phyloP scores from a whole-genome alignment of 495 filamentous ascomycete species.

The Tuber melanosporum region DNA sequence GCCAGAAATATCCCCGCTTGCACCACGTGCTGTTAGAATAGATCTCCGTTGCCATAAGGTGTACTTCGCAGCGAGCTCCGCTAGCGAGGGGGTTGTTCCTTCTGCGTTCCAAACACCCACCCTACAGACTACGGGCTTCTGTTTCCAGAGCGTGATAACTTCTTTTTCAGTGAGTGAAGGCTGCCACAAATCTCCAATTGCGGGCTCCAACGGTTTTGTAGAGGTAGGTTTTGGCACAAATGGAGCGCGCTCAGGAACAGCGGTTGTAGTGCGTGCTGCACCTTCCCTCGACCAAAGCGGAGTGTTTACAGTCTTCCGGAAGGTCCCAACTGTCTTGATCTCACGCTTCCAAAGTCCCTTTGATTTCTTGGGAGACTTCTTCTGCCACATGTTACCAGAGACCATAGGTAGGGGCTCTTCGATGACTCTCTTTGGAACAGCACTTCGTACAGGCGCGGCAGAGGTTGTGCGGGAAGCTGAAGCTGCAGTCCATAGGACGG shows the following conservation, averaged over 20 bases:
- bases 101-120: constrained; percentile 27
- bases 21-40: constrained; percentile 12
- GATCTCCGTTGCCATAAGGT: constrained; percentile 31
- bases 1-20: constrained; percentile 2
- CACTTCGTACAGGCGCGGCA: constrained; percentile 14
- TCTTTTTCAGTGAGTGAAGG: neutral
- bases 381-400: constrained; percentile 22
- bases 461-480: constrained; percentile 21
- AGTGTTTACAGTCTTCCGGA: constrained; percentile 10
- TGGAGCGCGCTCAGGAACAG: constrained; percentile 28
- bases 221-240: constrained; percentile 22
- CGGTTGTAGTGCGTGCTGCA: constrained; percentile 35
- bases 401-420: constrained; percentile 24
- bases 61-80: constrained; percentile 10
- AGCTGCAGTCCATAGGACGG: constrained; percentile 23
- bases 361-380: neutral
- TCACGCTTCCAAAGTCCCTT: constrained; percentile 26
- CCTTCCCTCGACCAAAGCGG: constrained; percentile 35
- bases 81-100: constrained; percentile 25
- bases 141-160: constrained; percentile 20
- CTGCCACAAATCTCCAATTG: constrained; percentile 26
- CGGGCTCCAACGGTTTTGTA: constrained; percentile 15
- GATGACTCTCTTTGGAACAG: constrained; percentile 20
- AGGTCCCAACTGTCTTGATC: constrained; percentile 16
- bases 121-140: neutral